Conservation (phyloP, 352 stramenopile genomes). For the Phytophthora cactorum region DNA sequence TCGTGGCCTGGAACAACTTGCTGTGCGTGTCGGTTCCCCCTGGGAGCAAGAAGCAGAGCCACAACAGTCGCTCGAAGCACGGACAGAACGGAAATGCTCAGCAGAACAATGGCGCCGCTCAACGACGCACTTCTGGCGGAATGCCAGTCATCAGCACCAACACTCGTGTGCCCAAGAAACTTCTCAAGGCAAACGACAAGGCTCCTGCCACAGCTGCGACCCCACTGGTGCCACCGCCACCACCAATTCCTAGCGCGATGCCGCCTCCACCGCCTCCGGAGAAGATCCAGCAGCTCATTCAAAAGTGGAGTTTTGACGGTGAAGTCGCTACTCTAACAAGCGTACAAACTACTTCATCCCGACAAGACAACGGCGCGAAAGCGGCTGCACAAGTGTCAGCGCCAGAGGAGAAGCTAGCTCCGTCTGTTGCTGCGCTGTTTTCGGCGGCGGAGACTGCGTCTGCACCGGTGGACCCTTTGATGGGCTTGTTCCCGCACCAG, state of each 20-base stretch:
- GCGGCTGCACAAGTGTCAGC: neutral
- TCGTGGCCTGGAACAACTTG: conserved; percentile 93
- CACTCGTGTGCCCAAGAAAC: conserved; percentile 29
- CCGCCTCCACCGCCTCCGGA: conserved; percentile 52
- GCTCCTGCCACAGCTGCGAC: conserved; percentile 8
- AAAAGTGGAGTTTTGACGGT: conserved; percentile 63
- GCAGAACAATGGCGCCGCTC: conserved; percentile 8
- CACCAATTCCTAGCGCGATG: conserved; percentile 42
- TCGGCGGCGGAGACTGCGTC: conserved; percentile 29
- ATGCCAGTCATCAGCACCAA: conserved; percentile 33
- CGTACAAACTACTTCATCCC: conserved; percentile 2
- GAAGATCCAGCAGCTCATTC: conserved; percentile 70
- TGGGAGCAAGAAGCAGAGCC: conserved; percentile 28
- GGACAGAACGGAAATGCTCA: conserved; percentile 23
- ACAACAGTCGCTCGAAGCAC: conserved; percentile 24
- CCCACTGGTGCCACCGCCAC: conserved; percentile 33
- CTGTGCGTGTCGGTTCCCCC: conserved; percentile 72
- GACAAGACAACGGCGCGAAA: conserved; percentile 1
- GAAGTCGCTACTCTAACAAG: conserved; percentile 24
- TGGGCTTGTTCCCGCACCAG: conserved; percentile 65
- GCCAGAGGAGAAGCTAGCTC: conserved; percentile 35
- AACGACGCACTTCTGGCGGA: conserved; percentile 20
- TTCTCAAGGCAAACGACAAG: conserved; percentile 30
- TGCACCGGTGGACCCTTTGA: conserved; percentile 30
- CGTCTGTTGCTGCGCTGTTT: conserved; percentile 56